Conservation (phyloP, 2,329 filamentous ascomycete genomes). For the Pseudogymnoascus destructans region DNA sequence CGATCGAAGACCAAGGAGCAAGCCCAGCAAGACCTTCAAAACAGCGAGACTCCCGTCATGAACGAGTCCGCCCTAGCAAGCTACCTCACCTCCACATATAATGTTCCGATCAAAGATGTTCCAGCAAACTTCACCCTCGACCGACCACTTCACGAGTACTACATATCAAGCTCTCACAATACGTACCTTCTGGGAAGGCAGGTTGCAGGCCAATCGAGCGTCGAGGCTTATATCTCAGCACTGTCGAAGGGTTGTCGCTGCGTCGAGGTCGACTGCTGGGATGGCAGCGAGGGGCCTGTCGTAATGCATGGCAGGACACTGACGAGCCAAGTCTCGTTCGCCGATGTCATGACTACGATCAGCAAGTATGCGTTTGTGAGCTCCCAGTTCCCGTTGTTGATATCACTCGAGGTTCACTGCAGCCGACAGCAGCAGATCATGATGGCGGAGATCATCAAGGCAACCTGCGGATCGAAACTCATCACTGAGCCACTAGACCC, state of each 20-base stretch:
- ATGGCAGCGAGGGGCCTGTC: constrained; percentile 75
- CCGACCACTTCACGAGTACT: constrained; percentile 88
- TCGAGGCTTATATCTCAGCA: constrained; percentile 86
- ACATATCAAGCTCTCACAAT: constrained; percentile 97
- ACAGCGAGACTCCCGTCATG: constrained; percentile 47
- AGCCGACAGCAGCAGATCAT: constrained; percentile 64
- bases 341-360: constrained; percentile 84
- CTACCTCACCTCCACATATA: constrained; percentile 63
- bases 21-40: constrained; percentile 30
- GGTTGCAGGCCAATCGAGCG: constrained; percentile 77
- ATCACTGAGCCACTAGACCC: constrained; percentile 62
- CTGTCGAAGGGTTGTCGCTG: constrained; percentile 84
- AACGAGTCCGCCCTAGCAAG: constrained; percentile 65
- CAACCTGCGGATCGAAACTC: constrained; percentile 68
- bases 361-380: constrained; percentile 87
- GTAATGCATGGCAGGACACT: constrained; percentile 86
- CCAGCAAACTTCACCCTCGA: constrained; percentile 55
- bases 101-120: constrained; percentile 50
- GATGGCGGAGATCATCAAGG: constrained; percentile 84
- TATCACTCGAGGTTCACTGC: constrained; percentile 95
- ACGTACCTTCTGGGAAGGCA: constrained; percentile 91
- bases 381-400: constrained; percentile 78
- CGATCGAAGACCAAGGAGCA: constrained; percentile 38
- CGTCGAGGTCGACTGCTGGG: constrained; percentile 97
- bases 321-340: constrained; percentile 79